Evolutionary conservation across 2,329 filamentous ascomycete genomes (phyloP), one percentile per base, ranked within the genome.

Genomic region (Aspergillus arachidicola): DNA sequence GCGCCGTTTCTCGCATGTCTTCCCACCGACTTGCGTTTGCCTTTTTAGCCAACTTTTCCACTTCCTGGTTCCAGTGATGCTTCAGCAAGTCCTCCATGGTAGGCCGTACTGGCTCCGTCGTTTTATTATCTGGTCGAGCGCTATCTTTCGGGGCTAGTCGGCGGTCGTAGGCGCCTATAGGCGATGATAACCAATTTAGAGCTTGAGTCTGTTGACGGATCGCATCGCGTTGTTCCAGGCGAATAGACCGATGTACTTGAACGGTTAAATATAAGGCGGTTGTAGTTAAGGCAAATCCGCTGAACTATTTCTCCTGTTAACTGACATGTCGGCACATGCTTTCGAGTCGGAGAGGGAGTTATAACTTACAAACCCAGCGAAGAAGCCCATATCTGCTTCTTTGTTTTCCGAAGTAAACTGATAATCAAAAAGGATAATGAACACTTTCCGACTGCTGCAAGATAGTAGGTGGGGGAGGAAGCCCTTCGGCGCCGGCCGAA

Each of bases 1-100:
- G 67, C 4, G 72, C 73, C 14, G 72, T 71, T 58, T 74, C 69
- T 58, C 88, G 84, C 59, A 89, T 83, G 58, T 83, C 83, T 56
- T 82, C 79, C 89, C 89, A 92, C 75, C 91, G 86, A 64, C 85
- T 87, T 38, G 79, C 83, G 78, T 93, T 87, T 61, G 87, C 85
- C 84, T 87, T 89, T 63, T 82, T 83, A 60, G 91, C 89, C 58
- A 89, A 84, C 64, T 83, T 82, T 75, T 90, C 85, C 41, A 94
- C 78, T 77, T 94, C 91, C 57, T 84, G 78, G 76, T 95, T 94
- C 91, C 91, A 94, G 64, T 86, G 83, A 72, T 91, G 89, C 81
- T 94, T 94, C 70, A 89, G 83, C 41, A 86, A 81, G 73, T 93
- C 90, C 59, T 88, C 74, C 57, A 91, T 80, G 55, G 83, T 83